These are phyloP conservation scores for Pulveroboletus sp. DNA, from an alignment of 768 basidiomycete species.

Conservation along the genomic window DNA sequence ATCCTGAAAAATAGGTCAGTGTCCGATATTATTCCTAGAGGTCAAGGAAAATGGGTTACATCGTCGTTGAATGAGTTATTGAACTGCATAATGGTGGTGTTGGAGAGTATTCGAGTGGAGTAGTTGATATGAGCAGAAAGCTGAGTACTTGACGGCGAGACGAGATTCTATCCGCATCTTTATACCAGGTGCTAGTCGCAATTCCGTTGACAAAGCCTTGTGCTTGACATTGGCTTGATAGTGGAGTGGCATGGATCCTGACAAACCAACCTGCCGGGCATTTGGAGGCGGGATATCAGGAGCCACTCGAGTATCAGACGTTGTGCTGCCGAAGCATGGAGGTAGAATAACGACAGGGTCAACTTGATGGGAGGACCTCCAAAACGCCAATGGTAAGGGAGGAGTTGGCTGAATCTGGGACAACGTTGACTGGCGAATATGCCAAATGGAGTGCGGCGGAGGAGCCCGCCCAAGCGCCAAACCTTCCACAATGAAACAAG, in stretches of 20 bases:
- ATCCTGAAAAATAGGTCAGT: slow-evolving; percentile 1
- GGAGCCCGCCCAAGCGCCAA: slow-evolving; percentile 2
- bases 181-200: slow-evolving; percentile 9
- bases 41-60: too few relatives aligned
- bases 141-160: background rate
- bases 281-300: background rate
- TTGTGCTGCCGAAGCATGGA: background rate
- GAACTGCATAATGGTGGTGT: too few relatives aligned
- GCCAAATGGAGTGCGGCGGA: background rate
- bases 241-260: slow-evolving; percentile 4
- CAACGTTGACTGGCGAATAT: background rate
- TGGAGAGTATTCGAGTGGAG: background rate
- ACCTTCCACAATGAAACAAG: slow-evolving; percentile 2
- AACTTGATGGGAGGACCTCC: background rate
- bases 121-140: background rate
- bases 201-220: slow-evolving; percentile 1
- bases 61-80: too few relatives aligned
- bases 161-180: background rate
- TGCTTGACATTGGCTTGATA: slow-evolving; percentile 6
- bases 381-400: slow-evolving; percentile 1
- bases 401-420: background rate
- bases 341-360: background rate
- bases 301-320: too few relatives aligned
- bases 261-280: slow-evolving; percentile 13
- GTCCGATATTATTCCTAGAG: background rate